Conservation (phyloP, 2,329 filamentous ascomycete genomes). For the Cercospora citrullina region DNA sequence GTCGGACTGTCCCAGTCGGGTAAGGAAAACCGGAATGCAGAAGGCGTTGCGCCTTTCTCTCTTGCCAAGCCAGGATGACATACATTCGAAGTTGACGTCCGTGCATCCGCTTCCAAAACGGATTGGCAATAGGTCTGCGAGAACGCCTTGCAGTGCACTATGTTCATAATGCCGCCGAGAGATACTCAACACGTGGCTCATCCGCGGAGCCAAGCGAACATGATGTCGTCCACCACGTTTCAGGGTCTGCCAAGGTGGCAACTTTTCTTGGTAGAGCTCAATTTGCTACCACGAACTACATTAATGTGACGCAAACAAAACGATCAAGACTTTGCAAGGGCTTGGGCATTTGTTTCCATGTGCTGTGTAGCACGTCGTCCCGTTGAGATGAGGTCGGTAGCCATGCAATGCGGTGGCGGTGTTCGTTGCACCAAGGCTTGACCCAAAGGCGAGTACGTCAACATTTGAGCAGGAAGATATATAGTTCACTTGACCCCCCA, state of each 20-base stretch:
- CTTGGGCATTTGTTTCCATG: neutral
- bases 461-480: neutral
- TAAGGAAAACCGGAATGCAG: neutral
- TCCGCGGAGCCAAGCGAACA: conserved; percentile 9
- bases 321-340: conserved; percentile 10
- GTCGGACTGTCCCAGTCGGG: neutral
- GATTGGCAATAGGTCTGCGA: neutral
- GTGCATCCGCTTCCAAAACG: neutral
- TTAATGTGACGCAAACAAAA: conserved; percentile 10
- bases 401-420: neutral
- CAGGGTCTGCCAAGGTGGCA: conserved; percentile 15
- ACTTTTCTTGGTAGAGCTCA: conserved; percentile 2
- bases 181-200: conserved; percentile 1
- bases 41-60: neutral
- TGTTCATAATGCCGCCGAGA: neutral
- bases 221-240: conserved; percentile 8
- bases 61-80: neutral
- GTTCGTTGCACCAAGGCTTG: conserved; percentile 9
- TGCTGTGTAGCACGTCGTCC: neutral
- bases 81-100: neutral
- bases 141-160: neutral
- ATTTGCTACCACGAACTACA: neutral
- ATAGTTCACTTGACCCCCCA: neutral
- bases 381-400: conserved; percentile 3
- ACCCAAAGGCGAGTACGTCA: conserved; percentile 2